phyloP scores from a whole-genome alignment of 371 early-diverging fungal genomes.

The Cokeromyces recurvatus region DNA sequence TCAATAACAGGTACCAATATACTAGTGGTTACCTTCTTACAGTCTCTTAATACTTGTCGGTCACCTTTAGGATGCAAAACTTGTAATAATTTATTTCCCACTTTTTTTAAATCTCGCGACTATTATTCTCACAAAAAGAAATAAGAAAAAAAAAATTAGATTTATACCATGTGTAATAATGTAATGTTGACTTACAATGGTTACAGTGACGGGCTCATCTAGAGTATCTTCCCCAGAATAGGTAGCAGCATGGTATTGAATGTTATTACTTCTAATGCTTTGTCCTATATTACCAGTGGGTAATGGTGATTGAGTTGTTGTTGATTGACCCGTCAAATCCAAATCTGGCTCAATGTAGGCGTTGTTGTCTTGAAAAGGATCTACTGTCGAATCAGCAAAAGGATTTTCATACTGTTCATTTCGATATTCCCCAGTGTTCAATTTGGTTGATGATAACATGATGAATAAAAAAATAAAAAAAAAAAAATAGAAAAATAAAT shows the following conservation, averaged over 20 bases:
- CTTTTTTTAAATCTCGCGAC: constrained; percentile 76
- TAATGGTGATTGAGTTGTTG: constrained; percentile 18
- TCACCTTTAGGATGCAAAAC: constrained; percentile 69
- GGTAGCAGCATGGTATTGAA: background rate
- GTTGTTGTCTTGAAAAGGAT: constrained; percentile 13
- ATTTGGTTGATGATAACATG: too few relatives aligned
- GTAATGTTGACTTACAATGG: constrained; percentile 66
- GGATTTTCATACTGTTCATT: constrained; percentile 19
- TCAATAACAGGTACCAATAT: too few relatives aligned
- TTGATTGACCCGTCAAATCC: constrained; percentile 32
- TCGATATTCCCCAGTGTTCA: too few relatives aligned
- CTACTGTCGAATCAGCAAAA: constrained; percentile 19
- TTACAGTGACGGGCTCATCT: constrained; percentile 86
- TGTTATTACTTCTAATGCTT: background rate
- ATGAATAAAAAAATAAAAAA: too few relatives aligned
- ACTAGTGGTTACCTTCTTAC: too few relatives aligned
- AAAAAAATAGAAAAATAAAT: too few relatives aligned
- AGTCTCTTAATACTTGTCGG: constrained; percentile 71
- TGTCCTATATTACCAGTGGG: constrained; percentile 1
- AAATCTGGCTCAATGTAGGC: constrained; percentile 26
- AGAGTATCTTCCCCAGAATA: constrained; percentile 63
- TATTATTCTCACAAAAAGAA: constrained; percentile 33
- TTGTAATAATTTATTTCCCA: constrained; percentile 67
- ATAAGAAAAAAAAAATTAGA: too few relatives aligned
- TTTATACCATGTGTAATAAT: too few relatives aligned